Evolutionary conservation across 2,329 filamentous ascomycete genomes (phyloP).

Genomic region (Ustulina deusta): DNA sequence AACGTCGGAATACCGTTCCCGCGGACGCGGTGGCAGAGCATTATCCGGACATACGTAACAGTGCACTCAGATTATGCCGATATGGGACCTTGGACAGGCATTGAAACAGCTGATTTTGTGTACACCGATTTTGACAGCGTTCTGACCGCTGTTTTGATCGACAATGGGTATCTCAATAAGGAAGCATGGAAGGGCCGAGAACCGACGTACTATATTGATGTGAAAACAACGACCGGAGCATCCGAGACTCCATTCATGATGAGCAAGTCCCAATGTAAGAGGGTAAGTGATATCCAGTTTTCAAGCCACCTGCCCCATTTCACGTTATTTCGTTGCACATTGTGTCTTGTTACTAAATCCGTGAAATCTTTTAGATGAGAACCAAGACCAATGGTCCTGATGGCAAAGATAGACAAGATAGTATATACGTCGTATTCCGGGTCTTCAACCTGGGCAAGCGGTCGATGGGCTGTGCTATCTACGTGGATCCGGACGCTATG

Average conservation of each 20-base stretch:
- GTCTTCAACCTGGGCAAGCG: constrained; percentile 13
- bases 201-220: constrained; percentile 14
- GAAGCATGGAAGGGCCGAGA: neutral
- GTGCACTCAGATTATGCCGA: constrained; percentile 2
- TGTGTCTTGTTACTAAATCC: neutral
- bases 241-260: constrained; percentile 16
- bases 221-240: constrained; percentile 6
- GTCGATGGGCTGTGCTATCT: constrained; percentile 11
- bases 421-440: constrained; percentile 12
- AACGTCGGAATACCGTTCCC: constrained; percentile 8
- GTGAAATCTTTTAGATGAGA: constrained; percentile 3
- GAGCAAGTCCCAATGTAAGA: constrained; percentile 15
- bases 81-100: constrained; percentile 15
- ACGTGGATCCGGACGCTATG: constrained; percentile 11
- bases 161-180: constrained; percentile 2
- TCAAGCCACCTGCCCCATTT: neutral
- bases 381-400: constrained; percentile 10
- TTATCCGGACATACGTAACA: constrained; percentile 12
- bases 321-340: neutral
- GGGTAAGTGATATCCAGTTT: neutral
- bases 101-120: constrained; percentile 13
- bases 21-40: constrained; percentile 16
- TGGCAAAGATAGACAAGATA: constrained; percentile 1
- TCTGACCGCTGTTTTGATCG: neutral
- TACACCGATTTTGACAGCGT: constrained; percentile 16